Evolutionary conservation across 805 yeast species (phyloP).

Genomic region (Candida montana): DNA sequence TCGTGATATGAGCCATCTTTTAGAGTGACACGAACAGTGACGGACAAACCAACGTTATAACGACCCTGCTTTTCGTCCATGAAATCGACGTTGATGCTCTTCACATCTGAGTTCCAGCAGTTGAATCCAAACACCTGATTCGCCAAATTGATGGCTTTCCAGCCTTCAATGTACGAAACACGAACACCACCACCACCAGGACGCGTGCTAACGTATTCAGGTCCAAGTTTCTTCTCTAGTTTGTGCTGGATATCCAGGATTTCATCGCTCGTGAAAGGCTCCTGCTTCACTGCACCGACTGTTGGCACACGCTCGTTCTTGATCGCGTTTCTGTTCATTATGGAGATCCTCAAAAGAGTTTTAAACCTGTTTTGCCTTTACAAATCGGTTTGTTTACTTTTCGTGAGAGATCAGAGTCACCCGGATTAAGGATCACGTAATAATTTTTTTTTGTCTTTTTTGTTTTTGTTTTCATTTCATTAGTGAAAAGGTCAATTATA

Average conservation of each 20-base stretch:
- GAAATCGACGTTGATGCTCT: constrained; percentile 60
- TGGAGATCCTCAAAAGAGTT: too few relatives aligned
- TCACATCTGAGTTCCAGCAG: constrained; percentile 77
- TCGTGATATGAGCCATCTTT: constrained; percentile 77
- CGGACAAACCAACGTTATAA: constrained; percentile 62
- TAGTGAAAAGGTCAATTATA: too few relatives aligned
- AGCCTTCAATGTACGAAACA: constrained; percentile 75
- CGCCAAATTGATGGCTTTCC: constrained; percentile 77
- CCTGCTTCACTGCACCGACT: constrained; percentile 12
- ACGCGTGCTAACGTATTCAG: constrained; percentile 70
- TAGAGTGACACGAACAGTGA: constrained; percentile 65
- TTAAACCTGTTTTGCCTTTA: constrained; percentile 3
- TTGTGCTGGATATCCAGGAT: constrained; percentile 30
- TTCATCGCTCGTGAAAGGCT: constrained; percentile 15
- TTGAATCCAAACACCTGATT: constrained; percentile 78
- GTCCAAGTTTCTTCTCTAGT: constrained; percentile 52
- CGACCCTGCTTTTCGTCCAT: constrained; percentile 58
- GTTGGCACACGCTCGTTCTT: constrained; percentile 4
- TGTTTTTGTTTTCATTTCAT: not conserved
- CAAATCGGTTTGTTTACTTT: constrained; percentile 4
- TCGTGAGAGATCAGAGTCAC: not conserved
- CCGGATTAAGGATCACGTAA: not conserved
- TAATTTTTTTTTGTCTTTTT: not conserved
- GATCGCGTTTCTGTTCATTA: constrained; percentile 8
- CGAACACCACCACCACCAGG: constrained; percentile 69